Evolutionary conservation across 306 rosid genomes (phyloP).

Genomic region (Dryas octopetala): DNA sequence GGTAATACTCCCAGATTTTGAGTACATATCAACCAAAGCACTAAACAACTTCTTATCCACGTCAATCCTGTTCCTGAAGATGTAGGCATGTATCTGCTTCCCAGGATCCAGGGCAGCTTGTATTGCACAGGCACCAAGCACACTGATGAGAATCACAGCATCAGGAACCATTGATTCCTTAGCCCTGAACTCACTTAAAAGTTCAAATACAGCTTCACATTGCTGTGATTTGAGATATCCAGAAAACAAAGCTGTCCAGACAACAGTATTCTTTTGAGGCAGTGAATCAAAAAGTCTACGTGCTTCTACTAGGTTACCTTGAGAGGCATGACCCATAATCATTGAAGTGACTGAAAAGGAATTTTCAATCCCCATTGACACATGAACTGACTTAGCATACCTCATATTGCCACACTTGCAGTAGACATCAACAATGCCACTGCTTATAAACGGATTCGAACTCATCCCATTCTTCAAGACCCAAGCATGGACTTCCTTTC

Average conservation of each 20-base stretch:
- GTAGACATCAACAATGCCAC: slow-evolving; percentile 72
- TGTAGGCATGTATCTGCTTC: slow-evolving; percentile 68
- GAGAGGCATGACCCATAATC: slow-evolving; percentile 60
- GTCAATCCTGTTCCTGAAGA: slow-evolving; percentile 45
- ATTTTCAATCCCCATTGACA: slow-evolving; percentile 27
- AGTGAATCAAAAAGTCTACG: slow-evolving; percentile 60
- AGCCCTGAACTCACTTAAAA: slow-evolving; percentile 44
- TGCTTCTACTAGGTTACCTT: slow-evolving; percentile 64
- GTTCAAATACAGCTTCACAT: slow-evolving; percentile 56
- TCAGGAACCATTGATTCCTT: slow-evolving; percentile 45
- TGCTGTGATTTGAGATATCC: slow-evolving; percentile 66
- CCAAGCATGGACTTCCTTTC: slow-evolving; percentile 65
- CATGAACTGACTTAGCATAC: slow-evolving; percentile 57
- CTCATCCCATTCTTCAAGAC: slow-evolving; percentile 48
- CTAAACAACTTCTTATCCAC: slow-evolving; percentile 54
- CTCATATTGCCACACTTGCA: slow-evolving; percentile 62
- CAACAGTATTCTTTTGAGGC: slow-evolving; percentile 46
- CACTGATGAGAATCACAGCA: slow-evolving; percentile 44
- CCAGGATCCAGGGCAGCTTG: slow-evolving; percentile 67
- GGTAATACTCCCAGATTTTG: slow-evolving; percentile 65
- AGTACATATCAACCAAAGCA: slow-evolving; percentile 79
- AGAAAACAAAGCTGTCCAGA: slow-evolving; percentile 72
- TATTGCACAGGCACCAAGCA: slow-evolving; percentile 68
- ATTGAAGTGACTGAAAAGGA: slow-evolving; percentile 56
- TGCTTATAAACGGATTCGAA: slow-evolving; percentile 59